These are phyloP conservation scores for Triangularia verruculosa DNA, from an alignment of 2,329 filamentous ascomycete species.

Conservation along the genomic window DNA sequence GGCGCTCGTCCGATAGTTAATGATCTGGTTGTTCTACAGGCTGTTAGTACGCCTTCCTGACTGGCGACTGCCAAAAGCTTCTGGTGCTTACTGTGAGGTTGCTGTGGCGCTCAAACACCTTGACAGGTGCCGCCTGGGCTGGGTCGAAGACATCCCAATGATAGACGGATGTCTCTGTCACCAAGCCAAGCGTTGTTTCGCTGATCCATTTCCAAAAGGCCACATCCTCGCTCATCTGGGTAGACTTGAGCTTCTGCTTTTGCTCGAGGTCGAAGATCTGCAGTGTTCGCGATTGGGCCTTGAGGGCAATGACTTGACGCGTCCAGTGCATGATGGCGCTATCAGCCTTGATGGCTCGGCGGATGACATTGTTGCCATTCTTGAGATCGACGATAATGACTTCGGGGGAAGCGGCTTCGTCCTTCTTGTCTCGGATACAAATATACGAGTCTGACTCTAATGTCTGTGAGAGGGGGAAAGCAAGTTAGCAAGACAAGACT, in stretches of 20 bases:
- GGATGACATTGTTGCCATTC: slow-evolving; percentile 92
- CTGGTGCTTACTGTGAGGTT: slow-evolving; percentile 54
- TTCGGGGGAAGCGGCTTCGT: slow-evolving; percentile 78
- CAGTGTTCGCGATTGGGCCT: slow-evolving; percentile 88
- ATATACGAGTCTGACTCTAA: slow-evolving; percentile 97
- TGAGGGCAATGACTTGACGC: slow-evolving; percentile 92
- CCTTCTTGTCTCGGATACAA: slow-evolving; percentile 93
- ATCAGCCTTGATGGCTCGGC: slow-evolving; percentile 95
- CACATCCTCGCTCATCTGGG: slow-evolving; percentile 94
- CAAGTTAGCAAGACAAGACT: slow-evolving; percentile 29
- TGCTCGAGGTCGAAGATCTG: slow-evolving; percentile 95
- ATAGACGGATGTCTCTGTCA: slow-evolving; percentile 87
- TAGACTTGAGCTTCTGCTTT: slow-evolving; percentile 95
- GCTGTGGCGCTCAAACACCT: slow-evolving; percentile 91
- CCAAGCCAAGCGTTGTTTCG: slow-evolving; percentile 80
- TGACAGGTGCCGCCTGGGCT: slow-evolving; percentile 73
- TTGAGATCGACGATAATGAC: slow-evolving; percentile 98
- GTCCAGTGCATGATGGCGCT: slow-evolving; percentile 99
- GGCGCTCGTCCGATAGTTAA: slow-evolving; percentile 95
- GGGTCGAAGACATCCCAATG: slow-evolving; percentile 97
- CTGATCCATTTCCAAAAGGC: slow-evolving; percentile 99
- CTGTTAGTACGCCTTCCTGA: slow-evolving; percentile 17
- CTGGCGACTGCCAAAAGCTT: neutral
- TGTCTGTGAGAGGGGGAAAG: slow-evolving; percentile 59
- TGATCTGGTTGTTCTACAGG: slow-evolving; percentile 73